These are phyloP conservation scores for Ilyonectria mors-panacis DNA, from an alignment of 2,329 filamentous ascomycete genomes.

Conservation along the genomic window DNA sequence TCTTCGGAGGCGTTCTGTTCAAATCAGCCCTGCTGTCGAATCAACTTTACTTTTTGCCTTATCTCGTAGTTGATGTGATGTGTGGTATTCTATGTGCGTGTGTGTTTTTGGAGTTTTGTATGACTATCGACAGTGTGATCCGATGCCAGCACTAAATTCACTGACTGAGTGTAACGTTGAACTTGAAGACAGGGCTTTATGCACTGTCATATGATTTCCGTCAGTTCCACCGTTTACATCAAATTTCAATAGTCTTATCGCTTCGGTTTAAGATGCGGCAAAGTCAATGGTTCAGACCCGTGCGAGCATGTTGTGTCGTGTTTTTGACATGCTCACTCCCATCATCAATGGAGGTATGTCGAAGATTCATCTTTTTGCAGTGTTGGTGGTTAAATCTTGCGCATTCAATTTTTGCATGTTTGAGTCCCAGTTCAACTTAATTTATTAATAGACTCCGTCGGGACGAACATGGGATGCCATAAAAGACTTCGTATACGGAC, in stretches of 20 bases:
- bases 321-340: background rate
- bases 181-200: background rate
- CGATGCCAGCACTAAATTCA: background rate
- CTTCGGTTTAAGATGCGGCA: background rate
- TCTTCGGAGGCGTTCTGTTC: constrained; percentile 31
- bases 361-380: background rate
- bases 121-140: background rate
- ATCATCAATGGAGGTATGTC: background rate
- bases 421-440: background rate
- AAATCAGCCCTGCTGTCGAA: constrained; percentile 27
- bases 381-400: too few relatives aligned
- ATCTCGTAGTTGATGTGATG: background rate
- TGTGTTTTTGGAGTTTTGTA: background rate
- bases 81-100: background rate
- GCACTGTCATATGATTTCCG: background rate
- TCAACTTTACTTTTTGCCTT: background rate
- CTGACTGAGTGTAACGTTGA: too few relatives aligned
- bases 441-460: background rate
- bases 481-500: constrained; percentile 22
- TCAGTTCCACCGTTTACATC: background rate
- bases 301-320: background rate
- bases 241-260: background rate
- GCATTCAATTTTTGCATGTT: too few relatives aligned
- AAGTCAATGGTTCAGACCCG: background rate
- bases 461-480: background rate